Evolutionary conservation across 495 filamentous ascomycete species (phyloP), one percentile per base, ranked within the genome.

Genomic region (Penicillium lividum): DNA sequence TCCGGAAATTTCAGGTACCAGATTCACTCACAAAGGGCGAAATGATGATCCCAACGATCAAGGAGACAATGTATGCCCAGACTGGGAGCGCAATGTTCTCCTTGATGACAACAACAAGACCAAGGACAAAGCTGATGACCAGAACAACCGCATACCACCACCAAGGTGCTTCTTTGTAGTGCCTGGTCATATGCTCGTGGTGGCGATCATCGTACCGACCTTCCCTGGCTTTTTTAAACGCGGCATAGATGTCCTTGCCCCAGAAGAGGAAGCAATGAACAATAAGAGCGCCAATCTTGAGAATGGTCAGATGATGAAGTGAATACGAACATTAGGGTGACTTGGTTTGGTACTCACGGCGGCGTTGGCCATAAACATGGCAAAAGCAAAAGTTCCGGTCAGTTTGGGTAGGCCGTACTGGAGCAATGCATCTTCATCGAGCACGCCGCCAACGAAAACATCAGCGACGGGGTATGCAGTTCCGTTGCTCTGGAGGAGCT

Each of bases 121-220:
- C 84, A 2, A 81, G 68, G 33, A 81, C 55, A 48, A 83, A 80
- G 45, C 75, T 78, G 28, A 72, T 45, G 27, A 81, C 58, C 13
- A 86, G 68, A 3, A 82, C 65, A 0, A 56, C 53, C 0, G 63
- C 62, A 44, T 81, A 87, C 84, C 84, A 86, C 79, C 78, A 84
- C 63, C 71, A 70, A 5, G 84, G 82, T 3, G 70, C 65, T 58
- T 84, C 82, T 40, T 80, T 75, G 63, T 85, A 86, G 46, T 68
- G 56, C 31, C 62, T 62, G 15, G 76, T 69, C 73, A 73, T 79
- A 55, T 69, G 56, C 40, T 68, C 64, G 62, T 82, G 79, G 55
- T 84, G 81, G 1, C 73, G 76, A 56, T 83, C 81, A 7, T 72
- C 64, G 27, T 62, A 68, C 7, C 56, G 57, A 5, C 70, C 61